phyloP scores from a whole-genome alignment of 1,284 basidiomycete species.

The Agroathelia rolfsii region DNA sequence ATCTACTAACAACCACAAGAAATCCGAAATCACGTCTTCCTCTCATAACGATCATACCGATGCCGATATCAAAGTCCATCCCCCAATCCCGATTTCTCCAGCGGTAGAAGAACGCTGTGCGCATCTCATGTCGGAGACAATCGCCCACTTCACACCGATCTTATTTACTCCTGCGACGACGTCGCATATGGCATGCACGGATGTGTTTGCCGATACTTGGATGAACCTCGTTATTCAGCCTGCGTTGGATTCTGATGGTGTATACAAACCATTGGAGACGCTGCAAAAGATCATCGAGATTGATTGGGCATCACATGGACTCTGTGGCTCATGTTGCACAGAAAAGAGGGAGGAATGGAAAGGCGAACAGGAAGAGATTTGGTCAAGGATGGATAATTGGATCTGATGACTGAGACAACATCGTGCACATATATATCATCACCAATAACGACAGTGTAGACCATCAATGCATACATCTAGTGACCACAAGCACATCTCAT shows the following conservation, averaged over 20 bases:
- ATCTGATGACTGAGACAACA: conserved; percentile 21
- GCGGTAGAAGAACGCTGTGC: conserved; percentile 25
- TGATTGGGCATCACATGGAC: conserved; percentile 45
- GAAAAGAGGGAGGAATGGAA: conserved; percentile 61
- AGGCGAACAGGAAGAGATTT: conserved; percentile 45
- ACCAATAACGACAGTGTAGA: too few relatives aligned
- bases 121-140: conserved; percentile 36
- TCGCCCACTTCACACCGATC: conserved; percentile 58
- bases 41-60: too few relatives aligned
- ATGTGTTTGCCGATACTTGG: conserved; percentile 60
- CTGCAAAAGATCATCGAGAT: conserved; percentile 45
- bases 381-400: conserved; percentile 56
- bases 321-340: conserved; percentile 46
- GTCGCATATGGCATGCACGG: conserved; percentile 62
- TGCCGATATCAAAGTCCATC: conserved; percentile 10
- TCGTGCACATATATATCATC: too few relatives aligned
- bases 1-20: too few relatives aligned
- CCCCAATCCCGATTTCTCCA: conserved; percentile 13
- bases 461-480: too few relatives aligned
- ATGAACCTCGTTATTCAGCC: conserved; percentile 55
- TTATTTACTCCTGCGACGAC: conserved; percentile 61
- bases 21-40: too few relatives aligned
- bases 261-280: conserved; percentile 60
- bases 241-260: conserved; percentile 44
- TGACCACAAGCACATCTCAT: too few relatives aligned